These are phyloP conservation scores for Psilocybe sp. DNA, from an alignment of 768 basidiomycete genomes.

Conservation along the genomic window DNA sequence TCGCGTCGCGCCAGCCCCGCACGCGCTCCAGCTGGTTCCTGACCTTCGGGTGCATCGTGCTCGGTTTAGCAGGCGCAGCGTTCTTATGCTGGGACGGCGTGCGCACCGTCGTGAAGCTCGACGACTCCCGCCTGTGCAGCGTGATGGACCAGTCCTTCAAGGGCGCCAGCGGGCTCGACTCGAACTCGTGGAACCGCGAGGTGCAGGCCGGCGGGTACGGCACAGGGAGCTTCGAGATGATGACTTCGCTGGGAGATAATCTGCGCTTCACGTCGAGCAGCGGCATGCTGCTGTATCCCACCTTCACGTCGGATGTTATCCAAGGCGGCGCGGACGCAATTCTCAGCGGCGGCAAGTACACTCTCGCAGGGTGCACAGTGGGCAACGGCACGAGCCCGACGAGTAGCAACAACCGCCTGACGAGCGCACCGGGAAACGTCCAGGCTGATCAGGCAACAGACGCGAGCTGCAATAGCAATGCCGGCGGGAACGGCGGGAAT, in stretches of 20 bases:
- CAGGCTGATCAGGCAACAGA: slow-evolving; percentile 1
- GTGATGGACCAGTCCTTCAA: slow-evolving; percentile 73
- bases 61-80: slow-evolving; percentile 53
- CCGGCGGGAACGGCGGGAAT: slow-evolving; percentile 32
- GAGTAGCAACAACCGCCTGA: too few species aligned
- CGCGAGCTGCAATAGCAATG: slow-evolving; percentile 6
- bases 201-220: slow-evolving; percentile 77
- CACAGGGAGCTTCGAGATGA: slow-evolving; percentile 81
- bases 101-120: slow-evolving; percentile 37
- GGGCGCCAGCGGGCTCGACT: slow-evolving; percentile 34
- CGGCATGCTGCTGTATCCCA: slow-evolving; percentile 11
- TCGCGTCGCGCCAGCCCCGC: slow-evolving; percentile 35
- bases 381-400: background rate
- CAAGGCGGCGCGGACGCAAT: slow-evolving; percentile 76
- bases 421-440: too few species aligned
- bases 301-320: slow-evolving; percentile 49
- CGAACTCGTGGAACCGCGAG: slow-evolving; percentile 62
- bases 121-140: slow-evolving; percentile 47
- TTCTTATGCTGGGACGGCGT: slow-evolving; percentile 55
- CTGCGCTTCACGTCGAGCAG: slow-evolving; percentile 62
- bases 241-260: slow-evolving; percentile 57
- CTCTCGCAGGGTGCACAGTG: slow-evolving; percentile 63
- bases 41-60: slow-evolving; percentile 50
- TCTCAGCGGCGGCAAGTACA: slow-evolving; percentile 60
- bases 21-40: slow-evolving; percentile 35